Evolutionary conservation across 2,329 filamentous ascomycete genomes (phyloP).

Genomic region (Botrytis elliptica): DNA sequence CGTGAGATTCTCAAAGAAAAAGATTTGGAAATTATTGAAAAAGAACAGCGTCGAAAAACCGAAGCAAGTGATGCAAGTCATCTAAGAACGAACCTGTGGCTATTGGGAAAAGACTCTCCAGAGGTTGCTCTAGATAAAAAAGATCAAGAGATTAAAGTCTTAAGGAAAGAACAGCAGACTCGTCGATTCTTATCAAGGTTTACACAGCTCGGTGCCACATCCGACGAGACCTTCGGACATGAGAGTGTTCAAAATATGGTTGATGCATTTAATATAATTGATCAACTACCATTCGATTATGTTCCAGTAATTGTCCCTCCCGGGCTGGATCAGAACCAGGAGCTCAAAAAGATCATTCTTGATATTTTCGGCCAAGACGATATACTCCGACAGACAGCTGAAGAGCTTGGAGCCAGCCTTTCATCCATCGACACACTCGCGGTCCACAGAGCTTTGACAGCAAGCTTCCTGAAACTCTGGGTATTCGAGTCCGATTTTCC

Average conservation of each 20-base stretch:
- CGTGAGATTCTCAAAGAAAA: background rate
- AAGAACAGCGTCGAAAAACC: background rate
- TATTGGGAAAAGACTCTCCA: background rate
- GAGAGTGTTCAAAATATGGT: background rate
- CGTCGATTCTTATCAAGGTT: background rate
- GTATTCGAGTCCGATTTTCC: conserved; percentile 25
- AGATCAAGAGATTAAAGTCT: background rate
- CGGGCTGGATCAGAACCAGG: background rate
- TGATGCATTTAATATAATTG: background rate
- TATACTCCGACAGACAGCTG: background rate
- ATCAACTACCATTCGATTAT: background rate
- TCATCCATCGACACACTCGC: background rate
- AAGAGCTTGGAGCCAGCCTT: background rate
- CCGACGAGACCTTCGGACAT: background rate
- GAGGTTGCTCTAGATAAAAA: background rate
- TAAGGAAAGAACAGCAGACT: too few species aligned
- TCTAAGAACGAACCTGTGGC: background rate
- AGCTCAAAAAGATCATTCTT: background rate
- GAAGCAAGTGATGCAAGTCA: background rate
- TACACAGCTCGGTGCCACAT: background rate
- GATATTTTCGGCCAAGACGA: background rate
- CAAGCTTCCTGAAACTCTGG: conserved; percentile 19
- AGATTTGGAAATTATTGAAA: background rate
- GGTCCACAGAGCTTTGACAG: conserved; percentile 4
- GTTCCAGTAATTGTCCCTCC: background rate